Conservation (phyloP, 345 rosid genomes). For the Mercurialis annua region DNA sequence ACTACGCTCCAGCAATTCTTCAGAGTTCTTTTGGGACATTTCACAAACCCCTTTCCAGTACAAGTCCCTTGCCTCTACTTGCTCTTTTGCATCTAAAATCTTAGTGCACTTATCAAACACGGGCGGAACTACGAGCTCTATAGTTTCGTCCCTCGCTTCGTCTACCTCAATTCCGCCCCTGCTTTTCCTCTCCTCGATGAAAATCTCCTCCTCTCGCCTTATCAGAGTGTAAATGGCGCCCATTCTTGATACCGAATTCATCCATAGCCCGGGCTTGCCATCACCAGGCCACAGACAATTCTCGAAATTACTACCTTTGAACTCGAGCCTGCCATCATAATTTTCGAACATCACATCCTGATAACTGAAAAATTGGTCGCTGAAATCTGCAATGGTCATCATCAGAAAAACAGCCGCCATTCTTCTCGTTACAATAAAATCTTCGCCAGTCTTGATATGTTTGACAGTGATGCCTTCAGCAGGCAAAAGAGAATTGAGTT, state of each 20-base stretch:
- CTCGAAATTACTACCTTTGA: conserved; percentile 47
- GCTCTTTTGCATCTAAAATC: conserved; percentile 53
- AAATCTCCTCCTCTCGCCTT: conserved; percentile 75
- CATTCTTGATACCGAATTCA: conserved; percentile 71
- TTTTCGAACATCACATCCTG: conserved; percentile 69
- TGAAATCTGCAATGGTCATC: conserved; percentile 92
- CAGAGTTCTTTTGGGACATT: conserved; percentile 35
- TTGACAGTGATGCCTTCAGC: conserved; percentile 52
- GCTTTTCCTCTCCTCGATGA: conserved; percentile 47
- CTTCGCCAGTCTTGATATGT: conserved; percentile 79
- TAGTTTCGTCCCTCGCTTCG: conserved; percentile 55
- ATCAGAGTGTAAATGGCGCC: conserved; percentile 67
- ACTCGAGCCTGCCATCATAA: conserved; percentile 59
- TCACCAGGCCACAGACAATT: conserved; percentile 89
- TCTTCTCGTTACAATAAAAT: conserved; percentile 62
- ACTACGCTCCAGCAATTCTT: conserved; percentile 45
- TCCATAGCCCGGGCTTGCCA: conserved; percentile 88
- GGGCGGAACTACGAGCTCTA: conserved; percentile 76
- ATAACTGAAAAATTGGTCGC: conserved; percentile 77
- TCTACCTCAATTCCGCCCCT: conserved; percentile 31
- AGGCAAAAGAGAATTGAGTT: conserved; percentile 54
- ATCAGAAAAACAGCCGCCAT: conserved; percentile 57
- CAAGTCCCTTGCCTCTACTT: conserved; percentile 56
- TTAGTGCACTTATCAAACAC: conserved; percentile 58
- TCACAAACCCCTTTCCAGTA: conserved; percentile 81